phyloP scores from a whole-genome alignment of 768 basidiomycete species.

The Lactifluus hygrophoroides region DNA sequence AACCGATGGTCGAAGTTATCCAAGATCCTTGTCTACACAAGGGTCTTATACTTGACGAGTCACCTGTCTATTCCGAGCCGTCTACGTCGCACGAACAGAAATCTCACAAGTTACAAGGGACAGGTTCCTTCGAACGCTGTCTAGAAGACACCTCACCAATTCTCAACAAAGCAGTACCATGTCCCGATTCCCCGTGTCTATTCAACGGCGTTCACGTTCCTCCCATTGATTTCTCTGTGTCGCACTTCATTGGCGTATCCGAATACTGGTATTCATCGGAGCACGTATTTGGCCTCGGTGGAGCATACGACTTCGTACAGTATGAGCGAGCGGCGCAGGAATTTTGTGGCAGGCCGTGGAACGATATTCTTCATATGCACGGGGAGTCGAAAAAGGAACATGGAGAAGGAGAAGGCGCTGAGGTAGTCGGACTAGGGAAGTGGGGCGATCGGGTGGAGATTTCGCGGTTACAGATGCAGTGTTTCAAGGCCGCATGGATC shows the following conservation, averaged over 20 bases:
- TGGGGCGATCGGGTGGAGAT: conserved; percentile 75
- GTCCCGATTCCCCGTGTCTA: conserved; percentile 76
- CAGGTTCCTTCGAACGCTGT: conserved; percentile 86
- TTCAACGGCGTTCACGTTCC: conserved; percentile 95
- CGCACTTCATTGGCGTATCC: conserved; percentile 92
- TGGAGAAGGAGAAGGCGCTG: conserved; percentile 41
- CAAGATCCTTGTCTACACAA: conserved; percentile 88
- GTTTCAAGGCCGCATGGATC: conserved; percentile 99
- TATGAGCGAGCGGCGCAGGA: conserved; percentile 88
- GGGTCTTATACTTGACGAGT: conserved; percentile 54
- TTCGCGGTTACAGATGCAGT: conserved; percentile 89
- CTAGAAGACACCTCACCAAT: conserved; percentile 62
- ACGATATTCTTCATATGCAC: conserved; percentile 61
- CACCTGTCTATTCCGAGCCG: conserved; percentile 36
- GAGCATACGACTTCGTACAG: conserved; percentile 91
- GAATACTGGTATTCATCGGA: conserved; percentile 99
- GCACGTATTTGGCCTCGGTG: conserved; percentile 90
- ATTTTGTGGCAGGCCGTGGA: conserved; percentile 80
- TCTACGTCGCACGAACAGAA: conserved; percentile 38
- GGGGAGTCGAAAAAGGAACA: conserved; percentile 38
- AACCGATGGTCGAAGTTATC: conserved; percentile 34
- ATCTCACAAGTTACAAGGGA: conserved; percentile 64
- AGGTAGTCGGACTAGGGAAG: conserved; percentile 52
- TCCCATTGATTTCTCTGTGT: conserved; percentile 86
- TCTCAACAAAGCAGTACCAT: conserved; percentile 78